Conservation (phyloP, 2,329 filamentous ascomycete genomes). For the Coniochaeta hoffmannii region DNA sequence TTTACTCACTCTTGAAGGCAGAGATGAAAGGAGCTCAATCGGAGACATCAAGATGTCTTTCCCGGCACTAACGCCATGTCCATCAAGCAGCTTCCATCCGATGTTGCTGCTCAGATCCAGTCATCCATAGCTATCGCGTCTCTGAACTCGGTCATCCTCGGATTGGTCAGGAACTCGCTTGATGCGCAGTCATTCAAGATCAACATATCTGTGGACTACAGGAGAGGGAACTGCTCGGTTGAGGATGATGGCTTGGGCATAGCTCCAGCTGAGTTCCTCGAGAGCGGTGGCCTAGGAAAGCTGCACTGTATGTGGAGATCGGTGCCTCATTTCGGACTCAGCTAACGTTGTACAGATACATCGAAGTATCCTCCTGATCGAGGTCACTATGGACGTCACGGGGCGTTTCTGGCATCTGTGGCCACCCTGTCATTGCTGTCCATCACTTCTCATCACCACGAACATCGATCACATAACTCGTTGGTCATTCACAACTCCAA, state of each 20-base stretch:
- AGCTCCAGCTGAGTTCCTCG: constrained; percentile 60
- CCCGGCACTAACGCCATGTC: constrained; percentile 35
- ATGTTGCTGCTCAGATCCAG: constrained; percentile 71
- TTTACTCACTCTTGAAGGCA: not conserved
- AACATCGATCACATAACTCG: constrained; percentile 54
- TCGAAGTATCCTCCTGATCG: constrained; percentile 55
- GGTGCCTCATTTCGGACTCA: not conserved
- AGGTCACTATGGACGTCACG: constrained; percentile 57
- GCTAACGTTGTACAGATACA: constrained; percentile 51
- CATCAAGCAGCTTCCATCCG: constrained; percentile 62
- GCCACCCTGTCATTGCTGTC: constrained; percentile 68
- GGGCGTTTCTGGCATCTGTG: constrained; percentile 71
- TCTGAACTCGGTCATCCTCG: constrained; percentile 62
- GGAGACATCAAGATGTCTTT: not conserved
- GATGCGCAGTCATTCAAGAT: constrained; percentile 69
- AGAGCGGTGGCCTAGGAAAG: constrained; percentile 63
- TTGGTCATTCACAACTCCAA: constrained; percentile 65
- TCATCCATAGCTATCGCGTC: constrained; percentile 76
- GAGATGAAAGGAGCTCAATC: not conserved
- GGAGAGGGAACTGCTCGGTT: constrained; percentile 66
- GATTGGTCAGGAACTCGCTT: constrained; percentile 74
- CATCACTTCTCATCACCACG: constrained; percentile 63
- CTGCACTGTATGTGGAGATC: constrained; percentile 55
- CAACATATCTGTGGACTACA: constrained; percentile 65
- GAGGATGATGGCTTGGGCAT: constrained; percentile 86